phyloP scores from a whole-genome alignment of 805 yeast genomes.

The Metschnikowia orientalis region DNA sequence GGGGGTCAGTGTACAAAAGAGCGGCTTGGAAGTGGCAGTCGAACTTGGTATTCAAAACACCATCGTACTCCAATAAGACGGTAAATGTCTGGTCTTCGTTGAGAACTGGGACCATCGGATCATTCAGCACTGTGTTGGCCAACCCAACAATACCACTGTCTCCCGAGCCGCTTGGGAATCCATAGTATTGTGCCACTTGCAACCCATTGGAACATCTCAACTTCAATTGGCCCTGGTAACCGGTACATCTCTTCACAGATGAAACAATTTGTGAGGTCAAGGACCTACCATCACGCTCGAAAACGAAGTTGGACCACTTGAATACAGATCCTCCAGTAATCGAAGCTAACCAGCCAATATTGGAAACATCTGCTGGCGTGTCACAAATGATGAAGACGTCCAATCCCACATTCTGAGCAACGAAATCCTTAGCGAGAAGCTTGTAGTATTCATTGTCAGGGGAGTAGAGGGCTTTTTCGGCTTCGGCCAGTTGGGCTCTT shows the following conservation, averaged over 20 bases:
- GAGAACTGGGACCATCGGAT: conserved; percentile 68
- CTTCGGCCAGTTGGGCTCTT: conserved; percentile 38
- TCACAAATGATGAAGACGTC: conserved; percentile 70
- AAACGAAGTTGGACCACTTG: conserved; percentile 62
- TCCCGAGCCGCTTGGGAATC: conserved; percentile 33
- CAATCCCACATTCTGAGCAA: conserved; percentile 60
- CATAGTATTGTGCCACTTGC: conserved; percentile 73
- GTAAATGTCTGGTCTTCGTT: conserved; percentile 62
- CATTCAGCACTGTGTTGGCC: conserved; percentile 32
- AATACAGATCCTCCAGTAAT: conserved; percentile 69
- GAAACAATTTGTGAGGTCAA: conserved; percentile 58
- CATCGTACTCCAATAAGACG: conserved; percentile 72
- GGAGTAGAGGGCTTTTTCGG: conserved; percentile 48
- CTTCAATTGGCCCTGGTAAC: conserved; percentile 78
- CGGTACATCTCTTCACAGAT: conserved; percentile 49
- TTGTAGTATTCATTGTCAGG: conserved; percentile 61
- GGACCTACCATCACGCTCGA: conserved; percentile 64
- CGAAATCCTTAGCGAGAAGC: conserved; percentile 52
- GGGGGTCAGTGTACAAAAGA: conserved; percentile 69
- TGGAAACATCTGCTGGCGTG: conserved; percentile 66
- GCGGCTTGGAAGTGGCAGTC: conserved; percentile 94
- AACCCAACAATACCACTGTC: conserved; percentile 20
- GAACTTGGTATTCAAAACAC: conserved; percentile 58
- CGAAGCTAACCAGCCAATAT: conserved; percentile 61
- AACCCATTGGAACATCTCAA: conserved; percentile 85